Evolutionary conservation across 139 green algal genomes (phyloP).

Genomic region (Tetradesmus obliquus): DNA sequence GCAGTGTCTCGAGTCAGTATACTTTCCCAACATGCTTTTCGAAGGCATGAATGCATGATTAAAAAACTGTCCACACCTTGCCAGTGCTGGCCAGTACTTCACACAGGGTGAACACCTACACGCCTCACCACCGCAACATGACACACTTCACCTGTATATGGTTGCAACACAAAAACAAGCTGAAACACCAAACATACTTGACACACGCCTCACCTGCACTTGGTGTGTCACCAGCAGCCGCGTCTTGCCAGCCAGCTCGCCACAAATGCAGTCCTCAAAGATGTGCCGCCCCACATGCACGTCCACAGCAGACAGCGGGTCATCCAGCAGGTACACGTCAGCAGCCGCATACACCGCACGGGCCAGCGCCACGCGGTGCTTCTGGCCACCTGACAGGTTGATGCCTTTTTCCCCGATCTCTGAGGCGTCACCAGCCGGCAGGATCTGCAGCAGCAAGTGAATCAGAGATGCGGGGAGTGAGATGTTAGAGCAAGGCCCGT

Average conservation of each 20-base stretch:
- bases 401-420: slow-evolving; percentile 96
- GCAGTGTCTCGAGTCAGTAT: too few relatives aligned
- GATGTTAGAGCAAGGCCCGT: slow-evolving; percentile 60
- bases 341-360: slow-evolving; percentile 87
- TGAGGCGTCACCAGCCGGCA: slow-evolving; percentile 84
- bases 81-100: too few relatives aligned
- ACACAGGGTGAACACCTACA: too few relatives aligned
- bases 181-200: slow-evolving; percentile 42
- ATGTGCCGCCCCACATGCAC: slow-evolving; percentile 90
- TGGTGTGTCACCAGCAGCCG: slow-evolving; percentile 89
- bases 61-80: too few relatives aligned
- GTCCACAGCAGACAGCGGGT: slow-evolving; percentile 95
- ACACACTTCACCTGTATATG: too few relatives aligned
- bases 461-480: background rate
- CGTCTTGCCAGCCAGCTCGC: slow-evolving; percentile 65
- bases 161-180: slow-evolving; percentile 47
- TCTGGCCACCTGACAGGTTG: slow-evolving; percentile 94
- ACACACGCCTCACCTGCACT: slow-evolving; percentile 61
- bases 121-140: too few relatives aligned
- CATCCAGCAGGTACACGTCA: slow-evolving; percentile 94
- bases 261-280: slow-evolving; percentile 84
- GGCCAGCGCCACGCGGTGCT: slow-evolving; percentile 93
- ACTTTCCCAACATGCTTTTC: too few relatives aligned
- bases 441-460: slow-evolving; percentile 73
- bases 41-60: too few relatives aligned